These are phyloP conservation scores for Tolypocladium ophioglossoides DNA, from an alignment of 2,329 filamentous ascomycete genomes.

Conservation along the genomic window DNA sequence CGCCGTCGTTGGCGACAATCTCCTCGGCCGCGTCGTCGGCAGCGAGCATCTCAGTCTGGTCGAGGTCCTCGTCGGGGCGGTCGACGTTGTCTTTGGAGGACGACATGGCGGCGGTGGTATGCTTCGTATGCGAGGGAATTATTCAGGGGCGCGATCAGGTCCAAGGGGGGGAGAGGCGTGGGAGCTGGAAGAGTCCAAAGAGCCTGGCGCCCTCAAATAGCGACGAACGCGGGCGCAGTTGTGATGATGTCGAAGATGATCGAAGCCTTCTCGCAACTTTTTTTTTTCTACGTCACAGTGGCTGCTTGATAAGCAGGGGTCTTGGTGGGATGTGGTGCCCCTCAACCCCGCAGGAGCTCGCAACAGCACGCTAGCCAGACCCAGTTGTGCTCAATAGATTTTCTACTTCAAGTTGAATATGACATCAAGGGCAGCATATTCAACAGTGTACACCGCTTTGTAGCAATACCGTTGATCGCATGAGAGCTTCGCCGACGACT, in stretches of 20 bases:
- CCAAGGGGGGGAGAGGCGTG: neutral
- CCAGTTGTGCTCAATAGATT: neutral
- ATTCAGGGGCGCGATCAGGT: neutral
- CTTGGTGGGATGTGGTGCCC: neutral
- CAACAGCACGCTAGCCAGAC: too few species aligned
- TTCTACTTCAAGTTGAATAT: neutral
- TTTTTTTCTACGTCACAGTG: conserved; percentile 1
- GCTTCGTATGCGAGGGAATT: neutral
- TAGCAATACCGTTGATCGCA: neutral
- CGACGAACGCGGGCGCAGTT: neutral
- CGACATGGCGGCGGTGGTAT: conserved; percentile 14
- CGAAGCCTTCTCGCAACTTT: neutral
- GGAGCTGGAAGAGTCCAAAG: neutral
- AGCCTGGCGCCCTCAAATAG: neutral
- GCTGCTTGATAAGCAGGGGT: neutral
- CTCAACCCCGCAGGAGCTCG: neutral
- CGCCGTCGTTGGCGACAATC: conserved; percentile 43
- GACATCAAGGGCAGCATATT: too few species aligned
- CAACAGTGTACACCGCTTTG: neutral
- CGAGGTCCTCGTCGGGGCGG: conserved; percentile 47
- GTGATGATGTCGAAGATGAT: neutral
- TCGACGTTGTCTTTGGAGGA: conserved; percentile 32
- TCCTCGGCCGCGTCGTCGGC: conserved; percentile 72
- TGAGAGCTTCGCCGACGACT: neutral
- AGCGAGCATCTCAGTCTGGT: conserved; percentile 51